Evolutionary conservation across 2,329 filamentous ascomycete genomes (phyloP).

Genomic region (Emericellopsis atlantica): DNA sequence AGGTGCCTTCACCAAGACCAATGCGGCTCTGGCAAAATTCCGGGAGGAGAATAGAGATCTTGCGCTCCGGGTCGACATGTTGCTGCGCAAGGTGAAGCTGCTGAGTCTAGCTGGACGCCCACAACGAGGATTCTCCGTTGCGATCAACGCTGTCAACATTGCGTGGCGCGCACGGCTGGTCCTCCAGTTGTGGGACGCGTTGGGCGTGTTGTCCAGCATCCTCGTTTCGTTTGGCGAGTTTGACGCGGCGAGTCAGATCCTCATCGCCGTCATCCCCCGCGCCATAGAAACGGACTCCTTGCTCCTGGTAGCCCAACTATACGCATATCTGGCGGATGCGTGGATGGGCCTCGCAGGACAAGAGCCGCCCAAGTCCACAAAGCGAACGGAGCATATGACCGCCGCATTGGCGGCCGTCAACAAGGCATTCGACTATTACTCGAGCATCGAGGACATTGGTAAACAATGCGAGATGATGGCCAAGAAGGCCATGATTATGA

Average conservation of each 20-base stretch:
- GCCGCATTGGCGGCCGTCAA: constrained; percentile 49
- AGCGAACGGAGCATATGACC: constrained; percentile 42
- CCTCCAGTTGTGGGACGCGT: constrained; percentile 59
- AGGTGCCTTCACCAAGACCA: constrained; percentile 33
- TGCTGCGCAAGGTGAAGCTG: constrained; percentile 61
- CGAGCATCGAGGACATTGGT: constrained; percentile 49
- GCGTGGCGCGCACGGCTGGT: constrained; percentile 59
- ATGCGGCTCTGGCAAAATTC: constrained; percentile 26
- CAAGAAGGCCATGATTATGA: constrained; percentile 70
- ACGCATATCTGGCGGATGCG: constrained; percentile 61
- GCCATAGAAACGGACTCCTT: constrained; percentile 59
- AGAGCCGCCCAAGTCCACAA: constrained; percentile 24
- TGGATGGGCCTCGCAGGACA: constrained; percentile 64
- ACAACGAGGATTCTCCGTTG: constrained; percentile 64
- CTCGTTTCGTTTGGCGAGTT: constrained; percentile 62
- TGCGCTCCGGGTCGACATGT: constrained; percentile 54
- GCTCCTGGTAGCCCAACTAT: constrained; percentile 51
- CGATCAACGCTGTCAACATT: constrained; percentile 61
- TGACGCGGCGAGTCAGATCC: constrained; percentile 47
- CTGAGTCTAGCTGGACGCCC: constrained; percentile 56
- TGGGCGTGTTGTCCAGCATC: constrained; percentile 54
- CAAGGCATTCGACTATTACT: constrained; percentile 50
- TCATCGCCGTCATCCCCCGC: constrained; percentile 61
- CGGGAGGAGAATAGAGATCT: constrained; percentile 38
- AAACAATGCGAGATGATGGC: constrained; percentile 68